Percentiles rank a stretch among this genome's conserved stretches.
Conservation (phyloP, 345 rosid genomes). For the Alliaria petiolata region DNA sequence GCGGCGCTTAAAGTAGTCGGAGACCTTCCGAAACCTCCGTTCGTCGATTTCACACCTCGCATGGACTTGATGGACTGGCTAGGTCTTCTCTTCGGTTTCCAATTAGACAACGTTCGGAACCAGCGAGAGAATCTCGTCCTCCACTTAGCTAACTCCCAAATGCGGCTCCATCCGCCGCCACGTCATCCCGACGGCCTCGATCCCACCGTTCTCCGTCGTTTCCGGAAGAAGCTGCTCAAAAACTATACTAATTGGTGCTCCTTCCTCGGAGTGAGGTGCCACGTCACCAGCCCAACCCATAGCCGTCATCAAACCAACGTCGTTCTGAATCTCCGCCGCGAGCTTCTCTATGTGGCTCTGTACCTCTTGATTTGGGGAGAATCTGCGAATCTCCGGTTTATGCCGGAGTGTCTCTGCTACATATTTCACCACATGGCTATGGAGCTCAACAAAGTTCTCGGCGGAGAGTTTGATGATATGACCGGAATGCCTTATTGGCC, state of each 20-base stretch:
- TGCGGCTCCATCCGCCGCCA: slow-evolving; percentile 66
- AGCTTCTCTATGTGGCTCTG: slow-evolving; percentile 65
- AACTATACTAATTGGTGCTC: slow-evolving; percentile 86
- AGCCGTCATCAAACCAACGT: slow-evolving; percentile 26
- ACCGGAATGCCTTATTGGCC: slow-evolving; percentile 87
- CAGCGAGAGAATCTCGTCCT: slow-evolving; percentile 91
- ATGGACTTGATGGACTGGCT: slow-evolving; percentile 87
- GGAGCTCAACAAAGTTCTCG: slow-evolving; percentile 83
- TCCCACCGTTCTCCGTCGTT: slow-evolving; percentile 51
- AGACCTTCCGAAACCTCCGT: slow-evolving; percentile 65
- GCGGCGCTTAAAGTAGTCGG: slow-evolving; percentile 54
- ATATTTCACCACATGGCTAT: slow-evolving; percentile 89
- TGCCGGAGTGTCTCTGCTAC: slow-evolving; percentile 86
- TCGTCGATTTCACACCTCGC: slow-evolving; percentile 37
- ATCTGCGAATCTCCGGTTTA: slow-evolving; percentile 75
- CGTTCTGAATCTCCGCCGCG: slow-evolving; percentile 44
- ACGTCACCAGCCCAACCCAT: slow-evolving; percentile 32
- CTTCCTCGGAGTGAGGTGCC: slow-evolving; percentile 44
- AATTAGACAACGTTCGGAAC: slow-evolving; percentile 66
- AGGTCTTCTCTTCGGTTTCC: slow-evolving; percentile 64
- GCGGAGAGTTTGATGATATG: slow-evolving; percentile 78
- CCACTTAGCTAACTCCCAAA: slow-evolving; percentile 82
- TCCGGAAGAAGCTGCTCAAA: slow-evolving; percentile 53
- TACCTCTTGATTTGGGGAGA: slow-evolving; percentile 92
- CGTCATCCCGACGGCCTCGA: slow-evolving; percentile 49